Evolutionary conservation across 164 flowering plant species (phyloP).

Genomic region (Annona squamosa): DNA sequence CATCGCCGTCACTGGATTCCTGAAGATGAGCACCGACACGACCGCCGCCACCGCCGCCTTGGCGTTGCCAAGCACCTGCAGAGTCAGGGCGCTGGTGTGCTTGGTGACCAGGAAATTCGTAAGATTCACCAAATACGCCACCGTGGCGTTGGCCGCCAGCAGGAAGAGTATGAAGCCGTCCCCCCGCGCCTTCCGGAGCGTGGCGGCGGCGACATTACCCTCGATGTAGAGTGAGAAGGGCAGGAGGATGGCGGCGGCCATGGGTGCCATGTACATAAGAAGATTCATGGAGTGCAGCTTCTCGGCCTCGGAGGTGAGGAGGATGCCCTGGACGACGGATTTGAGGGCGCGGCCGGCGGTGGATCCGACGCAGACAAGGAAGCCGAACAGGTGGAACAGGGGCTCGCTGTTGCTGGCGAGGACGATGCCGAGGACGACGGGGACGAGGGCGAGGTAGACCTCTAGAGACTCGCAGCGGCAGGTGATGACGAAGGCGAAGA

Average conservation of each 20-base stretch:
- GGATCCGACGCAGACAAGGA: slow-evolving; percentile 70
- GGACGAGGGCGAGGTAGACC: slow-evolving; percentile 70
- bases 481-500: slow-evolving; percentile 76
- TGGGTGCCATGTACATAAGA: slow-evolving; percentile 89
- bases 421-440: slow-evolving; percentile 83
- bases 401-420: slow-evolving; percentile 89
- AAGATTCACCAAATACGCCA: slow-evolving; percentile 90
- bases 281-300: slow-evolving; percentile 88
- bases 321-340: slow-evolving; percentile 80
- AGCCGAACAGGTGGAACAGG: slow-evolving; percentile 70
- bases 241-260: slow-evolving; percentile 72
- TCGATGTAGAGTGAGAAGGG: slow-evolving; percentile 72
- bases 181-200: slow-evolving; percentile 50
- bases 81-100: slow-evolving; percentile 85
- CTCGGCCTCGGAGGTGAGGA: slow-evolving; percentile 71
- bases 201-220: slow-evolving; percentile 61
- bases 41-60: slow-evolving; percentile 95
- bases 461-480: slow-evolving; percentile 65
- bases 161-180: slow-evolving; percentile 54
- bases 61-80: slow-evolving; percentile 93
- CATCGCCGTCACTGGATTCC: slow-evolving; percentile 92
- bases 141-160: slow-evolving; percentile 73
- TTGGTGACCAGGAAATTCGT: slow-evolving; percentile 92
- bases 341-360: slow-evolving; percentile 87
- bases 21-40: slow-evolving; percentile 84